Evolutionary conservation across 2,329 filamentous ascomycete genomes (phyloP).

Genomic region (Talaromyces pinophilus): DNA sequence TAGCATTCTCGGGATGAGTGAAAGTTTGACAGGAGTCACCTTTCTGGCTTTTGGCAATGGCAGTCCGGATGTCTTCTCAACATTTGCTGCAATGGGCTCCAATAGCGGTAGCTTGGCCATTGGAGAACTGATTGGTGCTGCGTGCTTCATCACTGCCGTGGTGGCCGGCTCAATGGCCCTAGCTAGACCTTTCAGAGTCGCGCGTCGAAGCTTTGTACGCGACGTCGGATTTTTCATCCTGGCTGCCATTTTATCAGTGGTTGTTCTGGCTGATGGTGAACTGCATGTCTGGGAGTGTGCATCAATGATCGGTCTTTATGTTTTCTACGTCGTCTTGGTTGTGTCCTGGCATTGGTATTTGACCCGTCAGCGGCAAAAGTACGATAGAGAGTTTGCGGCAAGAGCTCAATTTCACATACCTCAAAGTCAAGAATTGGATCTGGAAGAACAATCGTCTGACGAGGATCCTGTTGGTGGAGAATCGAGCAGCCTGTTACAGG

Average conservation of each 20-base stretch:
- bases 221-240: slow-evolving; percentile 92
- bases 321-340: slow-evolving; percentile 85
- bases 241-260: slow-evolving; percentile 81
- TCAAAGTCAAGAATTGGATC: slow-evolving; percentile 59
- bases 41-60: slow-evolving; percentile 97
- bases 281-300: slow-evolving; percentile 87
- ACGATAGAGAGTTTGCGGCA: slow-evolving; percentile 68
- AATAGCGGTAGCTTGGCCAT: slow-evolving; percentile 96
- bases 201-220: slow-evolving; percentile 82
- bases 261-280: slow-evolving; percentile 80
- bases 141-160: slow-evolving; percentile 93
- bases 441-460: slow-evolving; percentile 57
- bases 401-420: slow-evolving; percentile 71
- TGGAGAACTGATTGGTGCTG: slow-evolving; percentile 91
- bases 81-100: slow-evolving; percentile 95
- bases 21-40: slow-evolving; percentile 93
- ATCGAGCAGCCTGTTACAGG: slow-evolving; percentile 48
- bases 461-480: slow-evolving; percentile 54
- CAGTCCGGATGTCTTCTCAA: slow-evolving; percentile 97
- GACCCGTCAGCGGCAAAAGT: slow-evolving; percentile 61
- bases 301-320: slow-evolving; percentile 86
- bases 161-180: slow-evolving; percentile 97
- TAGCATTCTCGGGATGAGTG: slow-evolving; percentile 83
- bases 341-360: slow-evolving; percentile 90
- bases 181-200: slow-evolving; percentile 91